These are phyloP conservation scores for Lentinula boryana DNA, from an alignment of 768 basidiomycete genomes.

Conservation along the genomic window DNA sequence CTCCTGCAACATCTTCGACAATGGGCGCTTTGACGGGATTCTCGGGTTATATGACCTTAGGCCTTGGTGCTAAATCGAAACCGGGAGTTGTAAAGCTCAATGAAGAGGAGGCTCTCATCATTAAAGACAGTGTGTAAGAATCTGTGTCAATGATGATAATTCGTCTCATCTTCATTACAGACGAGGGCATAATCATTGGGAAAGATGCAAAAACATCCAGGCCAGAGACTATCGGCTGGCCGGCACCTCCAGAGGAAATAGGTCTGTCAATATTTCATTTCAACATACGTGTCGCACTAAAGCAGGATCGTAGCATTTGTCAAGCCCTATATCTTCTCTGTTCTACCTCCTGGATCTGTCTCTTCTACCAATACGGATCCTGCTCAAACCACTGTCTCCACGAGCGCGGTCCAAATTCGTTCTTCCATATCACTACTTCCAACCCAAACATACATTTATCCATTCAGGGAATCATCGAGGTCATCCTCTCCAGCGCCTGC, in stretches of 20 bases:
- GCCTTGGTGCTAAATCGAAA: conserved; percentile 69
- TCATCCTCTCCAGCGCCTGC: conserved; percentile 17
- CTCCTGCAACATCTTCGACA: conserved; percentile 36
- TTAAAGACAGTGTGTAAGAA: conserved; percentile 66
- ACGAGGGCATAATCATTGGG: conserved; percentile 62
- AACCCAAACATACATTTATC: conserved; percentile 60
- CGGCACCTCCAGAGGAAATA: conserved; percentile 77
- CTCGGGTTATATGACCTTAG: conserved; percentile 82
- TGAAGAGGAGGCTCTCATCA: conserved; percentile 62
- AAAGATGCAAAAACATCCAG: conserved; percentile 50
- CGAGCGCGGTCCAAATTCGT: conserved; percentile 62
- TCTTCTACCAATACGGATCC: conserved; percentile 21
- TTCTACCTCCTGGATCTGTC: conserved; percentile 66
- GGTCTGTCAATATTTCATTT: conserved; percentile 31
- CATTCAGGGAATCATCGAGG: conserved; percentile 37
- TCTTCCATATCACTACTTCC: conserved; percentile 62
- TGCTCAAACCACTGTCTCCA: conserved; percentile 25
- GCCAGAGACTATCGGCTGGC: conserved; percentile 57
- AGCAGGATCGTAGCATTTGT: conserved; percentile 44
- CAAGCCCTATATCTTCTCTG: conserved; percentile 72
- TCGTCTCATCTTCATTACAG: conserved; percentile 27
- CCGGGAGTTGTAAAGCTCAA: conserved; percentile 50
- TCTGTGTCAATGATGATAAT: neutral
- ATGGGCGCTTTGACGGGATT: conserved; percentile 78
- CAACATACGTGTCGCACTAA: neutral